Evolutionary conservation across 208 protist species (phyloP), one percentile per base, ranked within the genome.

Genomic region (Trypanosoma theileri): DNA sequence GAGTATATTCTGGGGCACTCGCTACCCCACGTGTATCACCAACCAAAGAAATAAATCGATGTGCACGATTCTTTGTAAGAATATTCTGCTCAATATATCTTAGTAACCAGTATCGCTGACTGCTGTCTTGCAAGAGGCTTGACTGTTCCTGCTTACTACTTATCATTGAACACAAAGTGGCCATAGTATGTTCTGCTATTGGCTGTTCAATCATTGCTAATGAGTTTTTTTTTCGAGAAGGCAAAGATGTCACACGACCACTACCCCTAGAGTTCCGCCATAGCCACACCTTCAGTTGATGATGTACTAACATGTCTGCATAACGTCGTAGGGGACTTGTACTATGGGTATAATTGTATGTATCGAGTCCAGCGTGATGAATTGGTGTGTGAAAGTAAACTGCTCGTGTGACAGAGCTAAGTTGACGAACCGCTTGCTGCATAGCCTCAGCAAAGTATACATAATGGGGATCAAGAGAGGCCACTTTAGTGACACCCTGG

Each of bases 291-390:
- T 96, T 96, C 16, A 96, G 80, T 62, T 96, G 91, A 50, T 96
- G 89, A 65, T 96, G 91, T 16, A 96, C 91, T 10, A 96, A 72
- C 91, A 96, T 96, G 69, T 96, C 91, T 2, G 91, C 82, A 67
- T 93, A 94, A 0, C 91, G 86, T 3, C 91, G 80, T 45, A 96
- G 79, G 17, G 91, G 91, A 44, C 82, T 90, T 17, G 91, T 96
- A 76, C 87, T 93, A 80, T 96, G 91, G 21, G 84, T 80, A 79
- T 96, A 96, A 71, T 86, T 69, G 35, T 64, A 73, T 19, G 91
- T 96, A 59, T 92, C 77, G 11, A 96, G 79, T 17, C 86, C 88
- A 8, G 81, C 77, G 59, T 96, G 91, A 61, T 91, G 77, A 40
- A 93, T 69, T 12, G 89, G 88, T 31, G 67, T 66, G 71, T 89